phyloP scores from a whole-genome alignment of 2,329 filamentous ascomycete genomes.

The Trichoderma pleuroti region DNA sequence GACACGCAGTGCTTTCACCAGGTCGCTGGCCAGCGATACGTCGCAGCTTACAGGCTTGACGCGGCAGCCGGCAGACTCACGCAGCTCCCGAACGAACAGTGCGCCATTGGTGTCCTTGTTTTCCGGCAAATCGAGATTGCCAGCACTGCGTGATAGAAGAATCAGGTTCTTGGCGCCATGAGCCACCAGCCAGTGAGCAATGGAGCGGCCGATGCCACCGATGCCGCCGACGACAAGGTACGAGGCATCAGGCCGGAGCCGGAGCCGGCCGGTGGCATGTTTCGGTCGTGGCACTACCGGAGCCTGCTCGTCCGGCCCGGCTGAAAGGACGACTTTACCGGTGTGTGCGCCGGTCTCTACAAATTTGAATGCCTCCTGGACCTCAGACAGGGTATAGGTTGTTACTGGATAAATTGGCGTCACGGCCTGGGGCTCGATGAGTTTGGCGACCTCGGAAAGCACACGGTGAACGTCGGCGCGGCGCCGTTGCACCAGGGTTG shows the following conservation, averaged over 20 bases:
- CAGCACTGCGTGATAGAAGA: background rate
- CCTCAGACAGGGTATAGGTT: background rate
- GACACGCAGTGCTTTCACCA: background rate
- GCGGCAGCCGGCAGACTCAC: background rate
- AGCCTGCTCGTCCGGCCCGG: constrained; percentile 11
- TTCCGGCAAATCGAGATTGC: background rate
- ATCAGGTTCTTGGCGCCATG: background rate
- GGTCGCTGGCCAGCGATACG: background rate
- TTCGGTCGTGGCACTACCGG: background rate
- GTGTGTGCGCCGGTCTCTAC: constrained; percentile 24
- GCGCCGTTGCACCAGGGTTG: background rate
- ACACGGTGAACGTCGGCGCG: background rate
- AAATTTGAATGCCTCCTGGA: constrained; percentile 22
- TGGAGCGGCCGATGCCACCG: background rate
- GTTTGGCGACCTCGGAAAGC: background rate
- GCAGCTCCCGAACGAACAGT: background rate
- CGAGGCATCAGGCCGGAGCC: background rate
- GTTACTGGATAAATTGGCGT: background rate
- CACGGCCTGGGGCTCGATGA: background rate
- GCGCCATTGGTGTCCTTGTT: background rate
- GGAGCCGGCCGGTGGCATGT: background rate
- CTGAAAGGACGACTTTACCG: constrained; percentile 24
- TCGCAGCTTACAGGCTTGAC: background rate
- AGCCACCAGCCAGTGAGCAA: background rate
- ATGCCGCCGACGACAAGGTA: background rate